Base-by-base conservation (phyloP, 257 asterid genomes). In the Paulownia fortunei region DNA sequence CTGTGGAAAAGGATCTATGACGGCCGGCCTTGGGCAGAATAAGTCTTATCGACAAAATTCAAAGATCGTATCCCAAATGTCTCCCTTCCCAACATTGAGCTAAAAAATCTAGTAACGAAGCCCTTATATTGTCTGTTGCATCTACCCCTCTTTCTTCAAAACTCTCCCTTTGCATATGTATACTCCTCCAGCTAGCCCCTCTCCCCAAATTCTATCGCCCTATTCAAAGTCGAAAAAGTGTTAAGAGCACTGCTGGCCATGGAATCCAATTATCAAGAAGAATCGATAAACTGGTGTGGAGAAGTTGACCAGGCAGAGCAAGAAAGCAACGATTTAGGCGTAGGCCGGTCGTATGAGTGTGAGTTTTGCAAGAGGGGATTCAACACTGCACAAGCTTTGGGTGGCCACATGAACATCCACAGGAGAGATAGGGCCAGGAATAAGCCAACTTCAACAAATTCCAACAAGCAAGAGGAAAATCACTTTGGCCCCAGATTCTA, bases 331-430 rank as follows among this genome's bases (percentile, higher is more conserved):
- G 61, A 34, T 32, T 26, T 79, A 36, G 91, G 88, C 13, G 37
- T 78, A 3, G 89, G 93, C 18, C 74, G 93, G 56, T 82, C 70
- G 4, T 89, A 89, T 18, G 93, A 87, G 83, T 89, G 93, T 58
- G 88, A 80, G 6, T 89, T 81, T 65, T 89, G 93, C 82, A 87
- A 85, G 80, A 71, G 93, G 80, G 93, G 93, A 0, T 89, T 89
- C 87, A 87, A 79, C n/a, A 85, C 93, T 0, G 89, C 91, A 7
- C 93, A 89, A 76, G 93, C 93, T 36, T 80, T 89, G 73, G 93
- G 93, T 11, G 92, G 92, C 0, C 92, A 88, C 72, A 88, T 88
- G 92, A 88, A 88, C 18, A 88, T 88, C 18, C 92, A 88, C 16
- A 76, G 89, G n/a, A 88, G 87, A 34, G 87, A 88, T 32, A 80